Evolutionary conservation across 176 grass and related monocot genomes (phyloP), one percentile per base, ranked within the genome.

Genomic region (Themeda triandra): DNA sequence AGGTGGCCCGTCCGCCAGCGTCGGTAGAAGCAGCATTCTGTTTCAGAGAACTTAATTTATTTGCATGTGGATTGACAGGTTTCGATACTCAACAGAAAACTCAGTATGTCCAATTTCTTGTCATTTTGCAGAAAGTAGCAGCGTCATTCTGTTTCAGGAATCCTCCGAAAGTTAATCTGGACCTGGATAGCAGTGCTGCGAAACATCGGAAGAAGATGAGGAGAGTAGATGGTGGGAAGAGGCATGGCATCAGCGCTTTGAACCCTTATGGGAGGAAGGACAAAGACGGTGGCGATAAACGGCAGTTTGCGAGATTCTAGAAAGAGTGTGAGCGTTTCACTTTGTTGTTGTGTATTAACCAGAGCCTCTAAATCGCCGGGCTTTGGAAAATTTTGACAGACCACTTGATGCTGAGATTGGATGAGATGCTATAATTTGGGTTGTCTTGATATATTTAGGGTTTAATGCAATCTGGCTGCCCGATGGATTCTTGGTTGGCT

Each of bases 111-210:
- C 64, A 14, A 37, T 76, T 90, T n/a, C 7, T 72, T 75, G 8
- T 46, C 28, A 49, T 82, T 69, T 81, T 25, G 71, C 87, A 95
- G 96, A 89, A 95, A 39, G 87, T 98, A 30, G 96, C 93, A 8
- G 77, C 96, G 18, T 95, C 96, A 23, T 90, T 98, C 81, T 95
- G 96, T 72, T 95, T 95, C 80, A 87, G 11, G 41, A 93, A 82
- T 58, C 93, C 93, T 49, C 96, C 96, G 8, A 98, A 95, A 80
- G 91, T 98, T 36, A 92, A 90, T 64, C 76, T 98, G 4, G 96
- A 85, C 51, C 71, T 95, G 80, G n/a, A n/a, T n/a, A n/a, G n/a
- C n/a, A n/a, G n/a, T n/a, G n/a, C n/a, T n/a, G n/a, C n/a, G n/a
- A 98, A 95, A 77, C 91, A 90, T 79, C 59, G 93, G 74, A 98